Evolutionary conservation across 805 yeast genomes (phyloP), one percentile per base, ranked within the genome.

Genomic region (Starmera caribaea): DNA sequence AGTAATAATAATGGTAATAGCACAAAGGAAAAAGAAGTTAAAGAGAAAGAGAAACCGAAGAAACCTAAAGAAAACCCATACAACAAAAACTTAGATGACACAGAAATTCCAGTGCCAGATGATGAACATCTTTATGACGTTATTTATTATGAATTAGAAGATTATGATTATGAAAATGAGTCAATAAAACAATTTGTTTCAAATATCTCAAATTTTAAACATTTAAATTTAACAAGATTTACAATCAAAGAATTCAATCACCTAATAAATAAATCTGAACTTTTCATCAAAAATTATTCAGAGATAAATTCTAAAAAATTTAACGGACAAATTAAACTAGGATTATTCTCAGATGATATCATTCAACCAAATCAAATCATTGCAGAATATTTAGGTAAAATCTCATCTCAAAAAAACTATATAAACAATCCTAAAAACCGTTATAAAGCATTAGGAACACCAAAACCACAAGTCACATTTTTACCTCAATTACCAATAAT

Each of bases 391-490:
- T 57, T 76, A 8, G 97, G 97, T 7, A 89, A 82, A 48, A 58
- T 90, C 3, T 81, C 78, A 46, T 65, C 74, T 38, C 81, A 78
- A 48, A 67, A 71, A 24, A 75, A 72, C 48, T 89, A 89, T 56
- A 69, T 73, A 16, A 54, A 58, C 3, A 82, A 86, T 49, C 69
- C 76, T 21, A 66, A 76, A 40, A 90, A 89, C 58, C 96, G 88
- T 54, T 90, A 87, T 59, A 59, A 76, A 47, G 54, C 72, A 14
- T 77, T 78, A 80, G 96, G 81, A 7, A 80, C 81, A 42, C 80
- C 76, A 33, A 66, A 68, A 45, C 81, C 81, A 4, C 69, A 71
- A 35, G 81, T 76, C 0, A 48, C 73, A 10, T 75, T 78, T 46
- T 74, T 77, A 39, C 69, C 78, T 1, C 59, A 64, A n/a, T 58